Evolutionary conservation across 805 yeast genomes (phyloP).

Genomic region (Hanseniaspora guilliermondii): DNA sequence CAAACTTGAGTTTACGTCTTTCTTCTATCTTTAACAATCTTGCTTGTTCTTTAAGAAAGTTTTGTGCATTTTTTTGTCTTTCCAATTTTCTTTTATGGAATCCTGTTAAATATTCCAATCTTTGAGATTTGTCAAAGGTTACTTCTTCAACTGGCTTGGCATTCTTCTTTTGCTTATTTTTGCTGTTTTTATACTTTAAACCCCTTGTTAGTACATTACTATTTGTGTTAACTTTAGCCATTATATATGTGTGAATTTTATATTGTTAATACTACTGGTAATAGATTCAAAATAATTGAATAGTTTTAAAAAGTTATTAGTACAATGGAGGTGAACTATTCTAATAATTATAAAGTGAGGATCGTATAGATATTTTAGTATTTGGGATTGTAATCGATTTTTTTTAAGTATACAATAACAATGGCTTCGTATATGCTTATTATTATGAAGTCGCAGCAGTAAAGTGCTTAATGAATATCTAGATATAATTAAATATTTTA

Average conservation of each 20-base stretch:
- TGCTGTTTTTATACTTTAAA: conserved; percentile 59
- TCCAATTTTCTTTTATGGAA: conserved; percentile 87
- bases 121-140: conserved; percentile 63
- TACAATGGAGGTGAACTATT: too few species aligned
- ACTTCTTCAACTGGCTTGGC: conserved; percentile 56
- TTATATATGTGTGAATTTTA: conserved; percentile 1
- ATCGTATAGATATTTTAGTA: too few species aligned
- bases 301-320: background rate
- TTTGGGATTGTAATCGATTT: too few species aligned
- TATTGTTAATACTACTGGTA: too few species aligned
- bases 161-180: conserved; percentile 44
- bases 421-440: too few species aligned
- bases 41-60: conserved; percentile 62
- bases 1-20: conserved; percentile 49
- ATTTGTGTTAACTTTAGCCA: conserved; percentile 33
- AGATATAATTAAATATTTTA: too few species aligned
- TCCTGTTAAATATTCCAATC: conserved; percentile 81
- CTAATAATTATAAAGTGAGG: too few species aligned
- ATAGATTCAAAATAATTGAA: too few species aligned
- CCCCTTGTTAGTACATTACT: conserved; percentile 85
- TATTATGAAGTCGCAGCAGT: too few species aligned
- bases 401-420: too few species aligned
- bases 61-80: conserved; percentile 77
- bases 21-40: conserved; percentile 62
- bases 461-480: too few species aligned